Conservation (phyloP, 2,329 filamentous ascomycete genomes). For the Aureobasidium sp. region DNA sequence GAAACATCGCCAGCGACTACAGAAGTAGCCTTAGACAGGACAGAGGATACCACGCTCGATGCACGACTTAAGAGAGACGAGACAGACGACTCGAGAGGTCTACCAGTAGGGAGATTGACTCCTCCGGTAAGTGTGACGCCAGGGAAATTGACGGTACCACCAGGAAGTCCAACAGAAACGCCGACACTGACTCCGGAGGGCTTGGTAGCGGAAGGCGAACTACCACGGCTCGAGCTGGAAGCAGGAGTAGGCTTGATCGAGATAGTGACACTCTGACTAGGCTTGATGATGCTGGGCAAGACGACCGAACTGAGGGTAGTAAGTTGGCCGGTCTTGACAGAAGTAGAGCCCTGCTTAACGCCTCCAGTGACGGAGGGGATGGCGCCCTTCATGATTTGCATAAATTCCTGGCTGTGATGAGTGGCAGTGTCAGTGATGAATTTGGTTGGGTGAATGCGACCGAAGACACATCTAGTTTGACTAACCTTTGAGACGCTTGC, state of each 20-base stretch:
- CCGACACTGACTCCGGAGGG: not conserved
- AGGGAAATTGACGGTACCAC: not conserved
- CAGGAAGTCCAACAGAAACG: not conserved
- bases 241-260: slow-evolving; percentile 10
- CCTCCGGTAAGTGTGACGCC: not conserved
- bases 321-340: not conserved
- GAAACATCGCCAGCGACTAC: not conserved
- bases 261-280: not conserved
- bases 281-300: not conserved
- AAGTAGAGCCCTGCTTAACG: slow-evolving; percentile 12
- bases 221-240: not conserved
- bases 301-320: not conserved
- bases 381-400: slow-evolving; percentile 21
- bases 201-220: not conserved
- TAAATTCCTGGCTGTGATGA: slow-evolving; percentile 14
- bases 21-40: not conserved
- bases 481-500: slow-evolving; percentile 18
- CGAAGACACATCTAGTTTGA: not conserved
- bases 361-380: not conserved
- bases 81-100: not conserved
- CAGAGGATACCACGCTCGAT: not conserved
- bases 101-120: not conserved
- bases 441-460: not conserved
- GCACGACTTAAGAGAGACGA: not conserved
- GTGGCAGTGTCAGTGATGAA: not conserved